Evolutionary conservation across 225 moss, liverwort and hornwort species (phyloP).

Genomic region (Pseudisothecium myosuroides): DNA sequence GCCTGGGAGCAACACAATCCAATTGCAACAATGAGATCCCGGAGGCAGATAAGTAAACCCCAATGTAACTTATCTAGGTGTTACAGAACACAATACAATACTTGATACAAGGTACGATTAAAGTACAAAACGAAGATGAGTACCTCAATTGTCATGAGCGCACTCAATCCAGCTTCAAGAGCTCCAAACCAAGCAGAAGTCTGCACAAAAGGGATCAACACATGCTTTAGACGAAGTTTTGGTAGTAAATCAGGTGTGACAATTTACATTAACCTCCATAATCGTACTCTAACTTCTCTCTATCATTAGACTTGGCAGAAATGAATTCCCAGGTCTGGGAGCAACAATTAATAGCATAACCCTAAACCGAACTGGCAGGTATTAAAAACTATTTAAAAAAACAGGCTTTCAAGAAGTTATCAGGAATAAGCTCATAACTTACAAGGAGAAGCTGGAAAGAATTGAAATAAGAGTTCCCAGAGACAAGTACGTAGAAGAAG

Average conservation of each 20-base stretch:
- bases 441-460: not conserved
- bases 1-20: constrained; percentile 40
- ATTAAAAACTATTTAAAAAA: not conserved
- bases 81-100: not conserved
- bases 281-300: not conserved
- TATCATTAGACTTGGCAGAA: not conserved
- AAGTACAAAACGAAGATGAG: not conserved
- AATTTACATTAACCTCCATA: not conserved
- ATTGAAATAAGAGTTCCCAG: not conserved
- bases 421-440: not conserved
- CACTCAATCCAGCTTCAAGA: constrained; percentile 79
- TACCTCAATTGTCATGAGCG: constrained; percentile 87
- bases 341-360: not conserved
- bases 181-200: constrained; percentile 83
- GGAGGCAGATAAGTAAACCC: not conserved
- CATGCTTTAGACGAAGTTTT: not conserved
- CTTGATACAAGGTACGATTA: not conserved
- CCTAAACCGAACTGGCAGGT: not conserved
- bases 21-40: not conserved
- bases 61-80: not conserved
- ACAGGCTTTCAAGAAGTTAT: not conserved
- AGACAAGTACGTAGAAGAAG: not conserved
- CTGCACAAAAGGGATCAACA: constrained; percentile 21
- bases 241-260: not conserved
- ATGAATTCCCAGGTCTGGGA: not conserved